Percentiles rank a stretch among this genome's conserved stretches.
phyloP scores from a whole-genome alignment of 2,329 filamentous ascomycete species.

The Beauveria sp. region DNA sequence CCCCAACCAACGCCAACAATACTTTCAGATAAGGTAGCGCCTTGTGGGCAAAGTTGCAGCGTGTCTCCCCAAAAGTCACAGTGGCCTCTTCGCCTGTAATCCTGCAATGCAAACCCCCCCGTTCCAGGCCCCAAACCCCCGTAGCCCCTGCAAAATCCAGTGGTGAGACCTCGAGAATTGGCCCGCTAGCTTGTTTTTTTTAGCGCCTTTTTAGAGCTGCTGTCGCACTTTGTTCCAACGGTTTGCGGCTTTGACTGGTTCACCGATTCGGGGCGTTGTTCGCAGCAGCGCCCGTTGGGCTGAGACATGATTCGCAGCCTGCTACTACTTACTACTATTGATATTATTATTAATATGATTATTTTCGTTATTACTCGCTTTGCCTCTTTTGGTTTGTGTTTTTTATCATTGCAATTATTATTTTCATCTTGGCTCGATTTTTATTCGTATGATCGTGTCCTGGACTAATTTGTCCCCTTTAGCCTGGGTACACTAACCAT shows the following conservation, averaged over 20 bases:
- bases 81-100: not conserved
- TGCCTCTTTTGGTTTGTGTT: not conserved
- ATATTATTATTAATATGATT: no score
- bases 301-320: conserved; percentile 4
- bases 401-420: not conserved
- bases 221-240: not conserved
- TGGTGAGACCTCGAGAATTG: not conserved
- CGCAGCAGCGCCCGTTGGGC: not conserved
- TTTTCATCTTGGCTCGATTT: not conserved
- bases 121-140: not conserved
- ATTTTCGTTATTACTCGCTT: not conserved
- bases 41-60: not conserved
- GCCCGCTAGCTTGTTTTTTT: not conserved
- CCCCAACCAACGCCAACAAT: no score
- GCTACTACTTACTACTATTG: not conserved
- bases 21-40: not conserved
- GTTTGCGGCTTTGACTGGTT: not conserved
- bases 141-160: not conserved
- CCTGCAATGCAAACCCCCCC: not conserved
- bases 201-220: not conserved
- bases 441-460: not conserved
- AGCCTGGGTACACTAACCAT: conserved; percentile 1
- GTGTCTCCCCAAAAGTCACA: not conserved
- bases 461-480: not conserved
- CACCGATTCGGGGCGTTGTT: not conserved